These are phyloP conservation scores for Blepharisma stoltei DNA, from an alignment of 73 alveolate species.

Conservation along the genomic window DNA sequence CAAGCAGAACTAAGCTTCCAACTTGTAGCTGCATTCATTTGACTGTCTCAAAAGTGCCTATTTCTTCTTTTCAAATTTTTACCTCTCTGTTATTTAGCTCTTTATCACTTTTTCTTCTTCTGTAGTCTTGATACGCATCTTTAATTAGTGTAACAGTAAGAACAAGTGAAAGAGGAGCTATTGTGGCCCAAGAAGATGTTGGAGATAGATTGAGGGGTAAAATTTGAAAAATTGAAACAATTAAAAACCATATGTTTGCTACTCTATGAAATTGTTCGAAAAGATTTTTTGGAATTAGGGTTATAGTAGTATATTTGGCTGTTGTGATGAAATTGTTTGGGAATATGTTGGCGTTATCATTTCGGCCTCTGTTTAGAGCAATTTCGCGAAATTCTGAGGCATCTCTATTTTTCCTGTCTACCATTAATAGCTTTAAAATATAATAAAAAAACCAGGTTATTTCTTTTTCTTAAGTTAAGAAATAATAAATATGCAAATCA, in stretches of 20 bases:
- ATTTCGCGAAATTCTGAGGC: neutral
- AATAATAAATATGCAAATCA: too few species aligned
- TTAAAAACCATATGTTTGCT: conserved; percentile 75
- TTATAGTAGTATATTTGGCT: conserved; percentile 48
- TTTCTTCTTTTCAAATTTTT: conserved; percentile 31
- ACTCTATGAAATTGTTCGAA: conserved; percentile 72
- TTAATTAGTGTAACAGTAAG: conserved; percentile 72
- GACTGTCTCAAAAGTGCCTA: conserved; percentile 38
- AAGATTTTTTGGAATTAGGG: conserved; percentile 56
- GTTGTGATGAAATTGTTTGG: conserved; percentile 42
- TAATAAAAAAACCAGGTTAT: too few species aligned
- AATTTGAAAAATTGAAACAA: conserved; percentile 71
- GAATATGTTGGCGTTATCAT: neutral
- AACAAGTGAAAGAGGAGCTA: conserved; percentile 74
- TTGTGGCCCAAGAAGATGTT: conserved; percentile 62
- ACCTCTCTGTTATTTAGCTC: conserved; percentile 48
- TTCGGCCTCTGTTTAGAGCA: neutral
- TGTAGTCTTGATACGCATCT: conserved; percentile 86
- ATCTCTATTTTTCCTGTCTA: conserved; percentile 2
- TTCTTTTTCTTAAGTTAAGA: too few species aligned
- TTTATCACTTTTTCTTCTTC: conserved; percentile 65
- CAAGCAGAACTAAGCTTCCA: conserved; percentile 53
- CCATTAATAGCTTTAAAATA: neutral
- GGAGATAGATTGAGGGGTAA: conserved; percentile 39
- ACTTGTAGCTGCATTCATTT: conserved; percentile 62